phyloP scores from a whole-genome alignment of 2,329 filamentous ascomycete genomes.

The Fusarium torulosum region DNA sequence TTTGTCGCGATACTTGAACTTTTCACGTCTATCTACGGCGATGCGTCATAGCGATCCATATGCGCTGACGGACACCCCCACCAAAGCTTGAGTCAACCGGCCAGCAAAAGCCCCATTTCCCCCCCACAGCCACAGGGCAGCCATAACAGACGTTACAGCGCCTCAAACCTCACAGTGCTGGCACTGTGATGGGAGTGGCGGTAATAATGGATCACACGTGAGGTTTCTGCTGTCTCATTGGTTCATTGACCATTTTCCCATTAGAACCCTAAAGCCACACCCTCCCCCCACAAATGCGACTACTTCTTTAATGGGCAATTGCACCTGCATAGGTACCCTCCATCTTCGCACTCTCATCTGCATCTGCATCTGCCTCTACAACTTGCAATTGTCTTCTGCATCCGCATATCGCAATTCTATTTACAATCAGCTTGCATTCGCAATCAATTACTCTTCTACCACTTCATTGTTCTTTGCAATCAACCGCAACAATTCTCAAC shows the following conservation, averaged over 20 bases:
- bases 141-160: not conserved
- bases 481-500: not conserved
- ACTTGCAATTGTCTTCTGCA: not conserved
- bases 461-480: not conserved
- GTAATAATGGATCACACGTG: not conserved
- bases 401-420: not conserved
- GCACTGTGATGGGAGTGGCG: not conserved
- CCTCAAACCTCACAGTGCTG: not conserved
- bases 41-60: conserved; percentile 30
- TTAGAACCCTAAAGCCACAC: conserved; percentile 10
- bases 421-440: not conserved
- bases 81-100: conserved; percentile 41
- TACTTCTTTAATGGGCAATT: not conserved
- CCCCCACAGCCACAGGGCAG: conserved; percentile 9
- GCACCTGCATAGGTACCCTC: too few relatives aligned
- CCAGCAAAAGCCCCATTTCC: conserved; percentile 9
- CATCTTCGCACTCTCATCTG: not conserved
- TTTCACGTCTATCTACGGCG: conserved; percentile 13
- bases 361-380: too few relatives aligned
- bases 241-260: not conserved
- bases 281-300: not conserved
- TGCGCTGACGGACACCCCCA: conserved; percentile 10
- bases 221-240: not conserved
- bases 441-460: not conserved
- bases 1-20: conserved; percentile 34